Evolutionary conservation across 352 stramenopile genomes (phyloP), one percentile per base, ranked within the genome.

Genomic region (Phytophthora quininea): DNA sequence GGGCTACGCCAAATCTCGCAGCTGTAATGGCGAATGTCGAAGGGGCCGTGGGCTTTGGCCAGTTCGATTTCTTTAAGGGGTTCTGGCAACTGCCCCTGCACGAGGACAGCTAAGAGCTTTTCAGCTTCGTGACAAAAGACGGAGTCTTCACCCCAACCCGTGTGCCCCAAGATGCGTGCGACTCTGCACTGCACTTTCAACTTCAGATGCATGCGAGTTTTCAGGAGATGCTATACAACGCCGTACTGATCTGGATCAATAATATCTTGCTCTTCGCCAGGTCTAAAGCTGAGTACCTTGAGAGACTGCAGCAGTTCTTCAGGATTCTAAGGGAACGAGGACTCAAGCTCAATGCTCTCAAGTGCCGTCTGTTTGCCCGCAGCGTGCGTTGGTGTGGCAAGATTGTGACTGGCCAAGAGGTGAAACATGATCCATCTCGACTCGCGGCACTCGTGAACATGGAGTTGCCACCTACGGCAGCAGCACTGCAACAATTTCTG

Each of bases 201-300:
- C 40, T 47, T 24, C 40, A 47, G 37, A 47, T 47, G 40, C 40
- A 47, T 4, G 40, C 10, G 40, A 24, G 11, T 47, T 47, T 47
- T 47, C 11, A 14, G 3, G 11, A 8, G 30, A 27, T 60, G 38
- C 54, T 60, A 11, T 37, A 60, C 27, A 14, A 60, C 8, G 14
- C 29, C 31, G 24, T 73, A 9, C 24, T 79, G 12, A 33, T 73
- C 1, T 79, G 71, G 57, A 71, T 79, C 24, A 67, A 76, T 47
- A 58, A 75, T 43, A 14, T 78, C 2, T 54, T 79, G 1, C 30
- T 75, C 2, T 71, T 59, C 50, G 66, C 60, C 11, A n/a, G 38
- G 4, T 45, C 58, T 40, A 52, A 61, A 11, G 53, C 62, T 3
- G 54, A 37, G 9, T 79, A 68, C 48, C 37, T 74, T 9, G 14